These are phyloP conservation scores for Chrysoporthe deuterocubensis DNA, from an alignment of 2,329 filamentous ascomycete species.

Conservation along the genomic window DNA sequence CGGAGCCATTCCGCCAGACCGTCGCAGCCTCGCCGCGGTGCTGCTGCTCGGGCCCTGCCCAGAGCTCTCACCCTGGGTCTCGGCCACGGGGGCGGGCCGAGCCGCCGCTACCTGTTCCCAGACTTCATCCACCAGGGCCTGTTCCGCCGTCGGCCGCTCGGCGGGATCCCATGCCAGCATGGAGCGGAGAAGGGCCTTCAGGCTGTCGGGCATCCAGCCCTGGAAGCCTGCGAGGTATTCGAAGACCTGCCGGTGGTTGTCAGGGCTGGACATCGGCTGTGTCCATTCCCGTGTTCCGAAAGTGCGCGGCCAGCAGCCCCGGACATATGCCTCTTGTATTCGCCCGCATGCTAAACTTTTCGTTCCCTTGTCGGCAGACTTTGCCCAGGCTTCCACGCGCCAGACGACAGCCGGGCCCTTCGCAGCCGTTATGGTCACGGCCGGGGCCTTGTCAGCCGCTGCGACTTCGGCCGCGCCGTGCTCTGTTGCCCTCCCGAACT, in stretches of 20 bases:
- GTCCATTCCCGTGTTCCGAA: neutral
- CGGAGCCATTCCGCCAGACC: neutral
- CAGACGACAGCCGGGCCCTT: too few relatives aligned
- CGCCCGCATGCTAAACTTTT: too few relatives aligned
- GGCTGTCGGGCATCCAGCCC: conserved; percentile 2
- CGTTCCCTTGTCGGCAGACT: too few relatives aligned
- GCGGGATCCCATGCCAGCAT: conserved; percentile 8
- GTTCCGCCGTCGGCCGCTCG: neutral
- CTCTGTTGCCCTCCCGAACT: too few relatives aligned
- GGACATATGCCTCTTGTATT: neutral
- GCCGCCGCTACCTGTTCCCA: conserved; percentile 3
- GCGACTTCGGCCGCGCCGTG: too few relatives aligned
- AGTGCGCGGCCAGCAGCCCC: neutral
- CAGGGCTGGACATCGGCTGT: neutral
- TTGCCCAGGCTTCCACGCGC: too few relatives aligned
- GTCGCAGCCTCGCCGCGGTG: neutral
- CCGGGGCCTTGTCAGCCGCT: too few relatives aligned
- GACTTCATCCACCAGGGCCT: neutral
- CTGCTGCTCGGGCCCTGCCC: neutral
- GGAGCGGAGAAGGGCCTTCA: conserved; percentile 1
- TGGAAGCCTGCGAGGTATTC: neutral
- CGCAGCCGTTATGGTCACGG: too few relatives aligned
- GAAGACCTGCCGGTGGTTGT: neutral
- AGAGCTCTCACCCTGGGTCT: neutral
- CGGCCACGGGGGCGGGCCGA: neutral